Evolutionary conservation across 2,329 filamentous ascomycete species (phyloP), one percentile per base, ranked within the genome.

Genomic region (Bipolaris cookei): DNA sequence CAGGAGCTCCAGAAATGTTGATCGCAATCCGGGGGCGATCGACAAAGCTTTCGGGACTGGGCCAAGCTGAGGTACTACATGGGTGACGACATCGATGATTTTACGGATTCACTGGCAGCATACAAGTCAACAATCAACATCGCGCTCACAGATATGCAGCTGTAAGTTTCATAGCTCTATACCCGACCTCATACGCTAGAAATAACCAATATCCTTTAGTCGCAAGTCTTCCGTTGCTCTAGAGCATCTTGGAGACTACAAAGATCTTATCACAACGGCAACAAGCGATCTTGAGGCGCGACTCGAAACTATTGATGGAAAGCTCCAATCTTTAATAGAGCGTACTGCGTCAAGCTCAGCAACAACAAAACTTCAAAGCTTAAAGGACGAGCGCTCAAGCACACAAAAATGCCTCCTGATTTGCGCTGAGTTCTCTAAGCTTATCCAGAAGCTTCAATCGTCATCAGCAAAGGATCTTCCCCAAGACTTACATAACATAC

Each of bases 41-140:
- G 34, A 35, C 34, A 73, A 20, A 82, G 77, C 64, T 80, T 82
- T 63, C 75, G 77, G 43, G 79, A 80, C 61, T 82, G 77, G 80
- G 76, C 78, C 4, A 78, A 71, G 63, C 61, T 82, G 44, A 76
- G 60, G 56, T 82, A n/a, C n/a, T n/a, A 81, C 49, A 79, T 81
- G 73, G 78, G 76, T 25, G 74, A 80, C 41, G 71, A 80, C 58
- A 77, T 82, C 42, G 73, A 77, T 57, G 73, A 71, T 47, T 82
- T 81, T 52, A 72, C 69, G 37, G 63, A 72, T 20, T 60, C 78
- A 37, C 59, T 82, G 28, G 72, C 78, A 38, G 72, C 73, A 39
- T 81, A 81, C 56, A 80, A 64, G 41, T 58, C 61, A 28, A 64
- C 59, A 10, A 59, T 66, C 47, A 61, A 28, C 21, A 78, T 80